Evolutionary conservation across 2,329 filamentous ascomycete species (phyloP).

Genomic region (Cordyceps tenuipes): DNA sequence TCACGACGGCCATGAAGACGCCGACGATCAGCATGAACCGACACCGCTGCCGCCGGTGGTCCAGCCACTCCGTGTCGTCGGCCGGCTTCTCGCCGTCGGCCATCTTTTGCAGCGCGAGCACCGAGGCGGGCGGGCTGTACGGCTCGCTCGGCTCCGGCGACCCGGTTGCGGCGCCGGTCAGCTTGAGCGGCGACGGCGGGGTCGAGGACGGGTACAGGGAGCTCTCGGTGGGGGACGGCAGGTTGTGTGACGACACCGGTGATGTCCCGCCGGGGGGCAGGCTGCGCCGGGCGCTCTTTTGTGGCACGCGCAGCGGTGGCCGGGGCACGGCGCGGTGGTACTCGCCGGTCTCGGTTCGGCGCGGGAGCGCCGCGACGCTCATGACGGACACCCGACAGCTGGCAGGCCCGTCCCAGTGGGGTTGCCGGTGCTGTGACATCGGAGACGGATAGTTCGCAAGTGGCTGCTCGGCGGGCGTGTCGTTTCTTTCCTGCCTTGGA

Average conservation of each 20-base stretch:
- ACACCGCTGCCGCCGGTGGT: constrained; percentile 7
- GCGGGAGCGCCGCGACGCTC: constrained; percentile 26
- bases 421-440: not conserved
- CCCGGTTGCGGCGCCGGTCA: constrained; percentile 11
- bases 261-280: constrained; percentile 15
- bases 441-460: not conserved
- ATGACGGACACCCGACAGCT: constrained; percentile 20
- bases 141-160: constrained; percentile 12
- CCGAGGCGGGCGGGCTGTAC: not conserved
- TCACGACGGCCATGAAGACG: constrained; percentile 9
- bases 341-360: constrained; percentile 30
- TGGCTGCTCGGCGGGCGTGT: not conserved
- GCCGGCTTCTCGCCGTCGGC: constrained; percentile 4
- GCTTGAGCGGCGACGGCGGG: constrained; percentile 10
- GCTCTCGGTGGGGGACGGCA: not conserved
- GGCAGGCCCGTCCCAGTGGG: not conserved
- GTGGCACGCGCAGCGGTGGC: constrained; percentile 22
- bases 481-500: not conserved
- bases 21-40: constrained; percentile 13
- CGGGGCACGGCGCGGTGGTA: constrained; percentile 17
- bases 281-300: constrained; percentile 21
- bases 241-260: not conserved
- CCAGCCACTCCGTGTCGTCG: constrained; percentile 14
- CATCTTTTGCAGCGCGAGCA: constrained; percentile 3
- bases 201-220: not conserved